Percentiles rank a stretch among this genome's conserved stretches.
Conservation (phyloP, 2,329 filamentous ascomycete genomes). For the Geosmithia putterillii region DNA sequence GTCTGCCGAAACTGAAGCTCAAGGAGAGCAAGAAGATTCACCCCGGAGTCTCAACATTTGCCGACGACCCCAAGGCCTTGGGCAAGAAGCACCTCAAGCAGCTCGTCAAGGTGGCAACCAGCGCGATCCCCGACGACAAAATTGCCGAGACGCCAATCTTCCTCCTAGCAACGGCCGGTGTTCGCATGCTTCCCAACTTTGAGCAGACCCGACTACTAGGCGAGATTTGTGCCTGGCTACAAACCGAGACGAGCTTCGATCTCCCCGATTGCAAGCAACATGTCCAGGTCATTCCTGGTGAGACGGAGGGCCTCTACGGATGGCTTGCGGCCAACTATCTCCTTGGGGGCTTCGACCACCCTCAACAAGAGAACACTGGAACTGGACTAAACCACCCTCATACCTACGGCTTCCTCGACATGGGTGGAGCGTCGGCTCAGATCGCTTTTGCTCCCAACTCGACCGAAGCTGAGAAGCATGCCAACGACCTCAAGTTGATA, state of each 20-base stretch:
- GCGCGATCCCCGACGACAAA: slow-evolving; percentile 63
- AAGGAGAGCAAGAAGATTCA: slow-evolving; percentile 89
- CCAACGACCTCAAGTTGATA: slow-evolving; percentile 76
- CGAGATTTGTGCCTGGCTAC: slow-evolving; percentile 74
- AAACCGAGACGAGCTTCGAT: slow-evolving; percentile 63
- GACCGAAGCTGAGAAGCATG: slow-evolving; percentile 82
- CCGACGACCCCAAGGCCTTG: slow-evolving; percentile 60
- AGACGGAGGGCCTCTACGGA: slow-evolving; percentile 91
- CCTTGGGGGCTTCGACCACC: slow-evolving; percentile 76
- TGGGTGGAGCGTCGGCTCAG: slow-evolving; percentile 95
- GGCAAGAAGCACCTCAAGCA: slow-evolving; percentile 71
- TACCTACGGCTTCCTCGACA: slow-evolving; percentile 95
- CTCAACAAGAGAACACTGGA: slow-evolving; percentile 24
- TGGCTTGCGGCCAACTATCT: slow-evolving; percentile 98
- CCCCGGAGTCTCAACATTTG: slow-evolving; percentile 86
- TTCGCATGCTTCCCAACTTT: slow-evolving; percentile 67
- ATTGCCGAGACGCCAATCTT: slow-evolving; percentile 83
- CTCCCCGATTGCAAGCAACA: slow-evolving; percentile 84
- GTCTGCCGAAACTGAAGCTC: slow-evolving; percentile 69
- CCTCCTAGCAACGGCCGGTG: slow-evolving; percentile 88
- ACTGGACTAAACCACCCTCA: slow-evolving; percentile 54
- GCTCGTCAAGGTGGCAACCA: slow-evolving; percentile 71
- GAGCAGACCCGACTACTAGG: slow-evolving; percentile 63
- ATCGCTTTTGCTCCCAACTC: slow-evolving; percentile 94
- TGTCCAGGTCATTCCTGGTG: slow-evolving; percentile 88